phyloP scores from a whole-genome alignment of 164 flowering plant species.

The Stephania cephalantha region DNA sequence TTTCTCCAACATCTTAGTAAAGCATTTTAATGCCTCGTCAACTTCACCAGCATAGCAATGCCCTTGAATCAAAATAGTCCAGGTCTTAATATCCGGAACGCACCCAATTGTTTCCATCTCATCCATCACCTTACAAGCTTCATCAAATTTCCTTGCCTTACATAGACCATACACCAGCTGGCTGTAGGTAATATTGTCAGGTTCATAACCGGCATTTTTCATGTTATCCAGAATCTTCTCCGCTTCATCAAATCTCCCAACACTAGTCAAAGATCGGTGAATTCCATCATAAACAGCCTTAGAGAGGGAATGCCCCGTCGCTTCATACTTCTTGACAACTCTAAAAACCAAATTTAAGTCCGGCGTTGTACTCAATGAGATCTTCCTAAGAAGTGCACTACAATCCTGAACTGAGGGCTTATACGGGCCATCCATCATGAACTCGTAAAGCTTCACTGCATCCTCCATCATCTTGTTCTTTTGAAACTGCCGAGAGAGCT shows the following conservation, averaged over 20 bases:
- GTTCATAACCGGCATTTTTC: constrained; percentile 65
- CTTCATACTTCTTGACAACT: constrained; percentile 57
- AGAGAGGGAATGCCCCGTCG: constrained; percentile 43
- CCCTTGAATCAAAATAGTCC: constrained; percentile 89
- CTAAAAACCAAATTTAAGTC: constrained; percentile 58
- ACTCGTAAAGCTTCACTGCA: constrained; percentile 76
- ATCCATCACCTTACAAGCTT: constrained; percentile 57
- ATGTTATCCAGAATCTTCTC: constrained; percentile 50
- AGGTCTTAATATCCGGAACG: constrained; percentile 79
- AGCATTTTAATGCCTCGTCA: constrained; percentile 53
- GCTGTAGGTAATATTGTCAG: constrained; percentile 80
- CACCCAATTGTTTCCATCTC: constrained; percentile 75
- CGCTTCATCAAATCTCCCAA: constrained; percentile 77
- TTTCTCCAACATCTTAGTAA: constrained; percentile 65
- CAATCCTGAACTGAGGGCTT: constrained; percentile 61
- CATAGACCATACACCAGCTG: constrained; percentile 79
- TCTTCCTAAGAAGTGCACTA: constrained; percentile 37
- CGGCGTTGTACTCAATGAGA: constrained; percentile 30
- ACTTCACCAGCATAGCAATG: constrained; percentile 56
- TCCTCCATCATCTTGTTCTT: constrained; percentile 65
- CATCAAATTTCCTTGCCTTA: constrained; percentile 57
- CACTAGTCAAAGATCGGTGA: constrained; percentile 61
- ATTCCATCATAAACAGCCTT: constrained; percentile 74
- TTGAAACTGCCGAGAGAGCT: constrained; percentile 62
- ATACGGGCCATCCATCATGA: constrained; percentile 86